These are phyloP conservation scores for Leptomonas pyrrhocoris DNA, from an alignment of 208 protist species.

Conservation along the genomic window DNA sequence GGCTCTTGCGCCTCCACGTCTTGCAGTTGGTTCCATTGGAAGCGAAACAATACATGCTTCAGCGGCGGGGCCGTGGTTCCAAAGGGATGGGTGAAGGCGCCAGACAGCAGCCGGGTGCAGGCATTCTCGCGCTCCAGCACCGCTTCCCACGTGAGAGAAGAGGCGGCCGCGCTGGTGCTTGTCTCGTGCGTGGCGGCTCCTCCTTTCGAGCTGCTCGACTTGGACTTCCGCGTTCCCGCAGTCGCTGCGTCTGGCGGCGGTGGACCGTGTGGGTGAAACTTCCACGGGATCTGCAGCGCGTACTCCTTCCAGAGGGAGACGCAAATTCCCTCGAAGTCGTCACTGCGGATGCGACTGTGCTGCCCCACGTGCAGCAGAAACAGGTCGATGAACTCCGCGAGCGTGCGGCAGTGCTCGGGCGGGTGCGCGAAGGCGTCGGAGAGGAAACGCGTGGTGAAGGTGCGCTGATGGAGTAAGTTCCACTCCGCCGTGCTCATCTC, in stretches of 20 bases:
- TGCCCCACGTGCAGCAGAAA: slow-evolving; percentile 78
- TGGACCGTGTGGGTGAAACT: slow-evolving; percentile 40
- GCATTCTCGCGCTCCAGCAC: slow-evolving; percentile 64
- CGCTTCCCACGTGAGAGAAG: slow-evolving; percentile 48
- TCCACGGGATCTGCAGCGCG: slow-evolving; percentile 55
- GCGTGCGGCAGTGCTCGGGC: slow-evolving; percentile 41
- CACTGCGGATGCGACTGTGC: slow-evolving; percentile 60
- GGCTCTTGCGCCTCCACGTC: slow-evolving; percentile 65
- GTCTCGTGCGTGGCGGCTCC: background rate
- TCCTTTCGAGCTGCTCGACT: background rate
- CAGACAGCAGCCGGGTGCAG: slow-evolving; percentile 38
- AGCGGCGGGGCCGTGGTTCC: slow-evolving; percentile 58
- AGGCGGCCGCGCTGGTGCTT: background rate
- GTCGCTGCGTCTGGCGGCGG: background rate
- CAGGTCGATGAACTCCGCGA: slow-evolving; percentile 69
- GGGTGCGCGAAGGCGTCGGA: slow-evolving; percentile 42
- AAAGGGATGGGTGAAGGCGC: slow-evolving; percentile 59
- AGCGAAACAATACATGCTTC: slow-evolving; percentile 53
- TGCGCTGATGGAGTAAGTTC: slow-evolving; percentile 45
- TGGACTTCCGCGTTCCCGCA: background rate
- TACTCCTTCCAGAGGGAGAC: slow-evolving; percentile 68
- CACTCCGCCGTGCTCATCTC: slow-evolving; percentile 28
- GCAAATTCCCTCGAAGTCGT: slow-evolving; percentile 68
- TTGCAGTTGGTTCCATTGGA: slow-evolving; percentile 75
- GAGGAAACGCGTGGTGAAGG: slow-evolving; percentile 55